Percentiles rank a stretch among this genome's conserved stretches.
Conservation (phyloP, 495 filamentous ascomycete species). For the Patellaria atrata region DNA sequence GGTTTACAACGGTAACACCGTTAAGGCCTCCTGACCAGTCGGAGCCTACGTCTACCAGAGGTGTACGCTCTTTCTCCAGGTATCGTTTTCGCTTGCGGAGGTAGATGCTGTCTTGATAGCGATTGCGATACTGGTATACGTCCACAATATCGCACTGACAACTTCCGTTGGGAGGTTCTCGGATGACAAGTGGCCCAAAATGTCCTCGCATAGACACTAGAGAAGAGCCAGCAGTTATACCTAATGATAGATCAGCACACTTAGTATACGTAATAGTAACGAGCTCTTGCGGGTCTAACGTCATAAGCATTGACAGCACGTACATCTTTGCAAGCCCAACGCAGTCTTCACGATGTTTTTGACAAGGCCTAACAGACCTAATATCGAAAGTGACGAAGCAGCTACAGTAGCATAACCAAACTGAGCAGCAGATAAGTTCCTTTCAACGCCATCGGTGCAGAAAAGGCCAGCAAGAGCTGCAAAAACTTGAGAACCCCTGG, state of each 20-base stretch:
- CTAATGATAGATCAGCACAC: no score
- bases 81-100: slow-evolving; percentile 2
- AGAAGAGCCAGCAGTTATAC: slow-evolving; percentile 2
- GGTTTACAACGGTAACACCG: slow-evolving; percentile 4
- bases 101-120: not conserved
- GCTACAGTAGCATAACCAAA: slow-evolving; percentile 5
- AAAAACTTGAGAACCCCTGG: slow-evolving; percentile 6
- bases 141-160: slow-evolving; percentile 1
- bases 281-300: not conserved
- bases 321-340: slow-evolving; percentile 6
- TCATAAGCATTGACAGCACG: not conserved
- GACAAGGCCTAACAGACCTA: slow-evolving; percentile 2
- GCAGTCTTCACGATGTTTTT: slow-evolving; percentile 5
- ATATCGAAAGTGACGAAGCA: slow-evolving; percentile 1
- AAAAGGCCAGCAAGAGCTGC: slow-evolving; percentile 8
- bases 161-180: not conserved
- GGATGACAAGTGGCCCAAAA: slow-evolving; percentile 1
- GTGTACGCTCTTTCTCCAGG: not conserved
- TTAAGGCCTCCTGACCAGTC: slow-evolving; percentile 1
- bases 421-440: slow-evolving; percentile 1
- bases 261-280: not conserved
- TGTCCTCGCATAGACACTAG: slow-evolving; percentile 3
- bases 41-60: slow-evolving; percentile 1
- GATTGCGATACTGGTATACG: no score
- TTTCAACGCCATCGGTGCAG: slow-evolving; percentile 6